Evolutionary conservation across 2,329 filamentous ascomycete genomes (phyloP).

Genomic region (Catunica adiposa): DNA sequence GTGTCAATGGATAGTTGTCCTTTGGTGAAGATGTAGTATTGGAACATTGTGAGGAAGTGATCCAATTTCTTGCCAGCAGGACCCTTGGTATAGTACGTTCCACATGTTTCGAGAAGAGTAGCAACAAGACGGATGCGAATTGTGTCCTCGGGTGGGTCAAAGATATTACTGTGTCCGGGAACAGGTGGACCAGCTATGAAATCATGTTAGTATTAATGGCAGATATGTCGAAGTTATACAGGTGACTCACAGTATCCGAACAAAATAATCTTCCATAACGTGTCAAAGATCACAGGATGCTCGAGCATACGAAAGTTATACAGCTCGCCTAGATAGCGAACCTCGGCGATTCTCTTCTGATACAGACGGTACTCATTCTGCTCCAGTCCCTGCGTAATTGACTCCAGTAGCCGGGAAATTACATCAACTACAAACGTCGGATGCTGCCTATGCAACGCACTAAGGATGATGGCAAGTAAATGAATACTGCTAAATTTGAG

Average conservation of each 20-base stretch:
- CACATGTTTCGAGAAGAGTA: constrained; percentile 83
- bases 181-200: constrained; percentile 55
- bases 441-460: constrained; percentile 80
- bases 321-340: constrained; percentile 89
- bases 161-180: constrained; percentile 52
- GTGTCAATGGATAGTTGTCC: constrained; percentile 86
- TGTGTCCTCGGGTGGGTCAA: constrained; percentile 86
- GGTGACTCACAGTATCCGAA: constrained; percentile 57
- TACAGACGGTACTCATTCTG: constrained; percentile 97
- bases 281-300: constrained; percentile 87
- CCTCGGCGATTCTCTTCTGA: constrained; percentile 82
- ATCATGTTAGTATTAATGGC: background rate
- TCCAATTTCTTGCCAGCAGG: constrained; percentile 92
- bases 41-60: constrained; percentile 91
- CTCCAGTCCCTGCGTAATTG: constrained; percentile 74
- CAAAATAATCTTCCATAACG: constrained; percentile 82
- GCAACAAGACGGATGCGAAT: constrained; percentile 87
- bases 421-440: constrained; percentile 80
- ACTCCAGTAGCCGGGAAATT: constrained; percentile 81
- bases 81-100: constrained; percentile 88
- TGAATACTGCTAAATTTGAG: constrained; percentile 97
- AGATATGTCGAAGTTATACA: background rate
- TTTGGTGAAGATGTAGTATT: constrained; percentile 91
- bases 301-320: constrained; percentile 98
- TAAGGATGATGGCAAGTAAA: constrained; percentile 74